Evolutionary conservation across 2,329 filamentous ascomycete species (phyloP).

Genomic region (Fonsecaea multimorphosa): DNA sequence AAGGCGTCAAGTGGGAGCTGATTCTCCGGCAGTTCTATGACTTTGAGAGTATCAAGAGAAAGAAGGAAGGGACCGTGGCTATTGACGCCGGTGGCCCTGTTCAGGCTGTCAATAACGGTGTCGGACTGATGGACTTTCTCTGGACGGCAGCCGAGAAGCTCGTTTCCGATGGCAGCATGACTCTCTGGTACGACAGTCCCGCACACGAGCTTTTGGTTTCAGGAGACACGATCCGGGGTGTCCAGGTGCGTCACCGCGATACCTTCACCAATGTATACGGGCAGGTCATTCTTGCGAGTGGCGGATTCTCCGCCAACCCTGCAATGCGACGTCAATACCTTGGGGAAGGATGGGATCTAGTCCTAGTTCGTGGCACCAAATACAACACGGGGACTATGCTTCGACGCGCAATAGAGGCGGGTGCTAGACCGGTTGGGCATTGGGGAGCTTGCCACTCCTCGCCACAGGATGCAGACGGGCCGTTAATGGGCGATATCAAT

Average conservation of each 20-base stretch:
- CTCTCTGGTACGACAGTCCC: conserved; percentile 34
- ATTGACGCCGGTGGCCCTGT: conserved; percentile 60
- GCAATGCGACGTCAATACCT: conserved; percentile 61
- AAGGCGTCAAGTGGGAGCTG: conserved; percentile 64
- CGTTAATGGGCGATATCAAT: conserved; percentile 60
- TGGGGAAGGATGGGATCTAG: conserved; percentile 67
- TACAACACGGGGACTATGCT: conserved; percentile 68
- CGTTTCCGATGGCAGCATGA: conserved; percentile 10
- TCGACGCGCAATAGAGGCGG: conserved; percentile 55
- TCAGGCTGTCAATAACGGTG: conserved; percentile 64
- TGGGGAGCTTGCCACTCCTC: conserved; percentile 70
- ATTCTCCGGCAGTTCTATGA: conserved; percentile 69
- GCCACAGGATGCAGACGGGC: conserved; percentile 68
- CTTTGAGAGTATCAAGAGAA: conserved; percentile 52
- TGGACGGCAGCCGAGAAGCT: conserved; percentile 36
- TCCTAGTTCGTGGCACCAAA: conserved; percentile 66
- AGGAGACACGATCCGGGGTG: conserved; percentile 40
- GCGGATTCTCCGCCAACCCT: conserved; percentile 68
- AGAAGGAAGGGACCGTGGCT: conserved; percentile 46
- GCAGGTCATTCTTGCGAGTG: conserved; percentile 61
- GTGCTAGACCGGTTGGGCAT: conserved; percentile 61
- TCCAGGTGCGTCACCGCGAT: background rate
- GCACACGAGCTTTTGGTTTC: conserved; percentile 43
- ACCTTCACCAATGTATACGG: conserved; percentile 13
- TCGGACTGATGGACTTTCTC: conserved; percentile 46